Base-by-base conservation (phyloP, 805 yeast species). In the Wickerhamiella qilinensis region DNA sequence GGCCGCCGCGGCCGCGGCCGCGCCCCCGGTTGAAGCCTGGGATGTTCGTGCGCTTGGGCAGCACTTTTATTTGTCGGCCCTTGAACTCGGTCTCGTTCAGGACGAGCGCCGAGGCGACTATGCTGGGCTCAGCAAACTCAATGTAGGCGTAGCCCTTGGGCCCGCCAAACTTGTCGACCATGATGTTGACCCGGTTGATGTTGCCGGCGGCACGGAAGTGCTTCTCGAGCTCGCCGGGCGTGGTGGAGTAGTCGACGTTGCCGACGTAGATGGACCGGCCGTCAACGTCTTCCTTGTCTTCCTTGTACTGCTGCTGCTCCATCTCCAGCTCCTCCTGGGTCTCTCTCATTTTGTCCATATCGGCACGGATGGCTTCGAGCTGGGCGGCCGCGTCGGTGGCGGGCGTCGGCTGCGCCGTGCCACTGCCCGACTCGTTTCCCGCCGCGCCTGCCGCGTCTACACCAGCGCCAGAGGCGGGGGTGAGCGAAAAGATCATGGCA, bases 101-200 rank as follows among this genome's bases (percentile, higher is more conserved):
- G 14, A 66, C 62, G 31, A 82, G 63, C 1, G 93, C 93, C 43
- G 68, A 65, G 16, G 69, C 62, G 5, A 81, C 85, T 11, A 68
- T 64, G n/a, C 67, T 65, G 11, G 72, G 68, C 50, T 71, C 79
- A n/a, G 75, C 69, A 52, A 82, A 84, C 55, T 84, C 94, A 44
- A 84, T 68, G 56, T 82, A 84, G 2, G 94, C 94, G 59, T 68
- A 82, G 1, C 94, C 94, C 57, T 78, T 78, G 33, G 94, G 91
- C 45, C 71, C 77, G 5, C 93, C 93, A 48, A 62, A 58, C 56
- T 75, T 77, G 59, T 83, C 81, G 40, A 71, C 64, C 55, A 78
- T 59, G 35, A 84, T 82, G 3, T 91, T 82, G 25, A 83, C 84
- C 49, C 94, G 68, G 52, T 79, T 76, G 38, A 84, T 79, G 5